A percentile compares a stretch with the other conserved stretches of the same genome.
phyloP scores from a whole-genome alignment of 306 rosid genomes.

The Betula pendula region DNA sequence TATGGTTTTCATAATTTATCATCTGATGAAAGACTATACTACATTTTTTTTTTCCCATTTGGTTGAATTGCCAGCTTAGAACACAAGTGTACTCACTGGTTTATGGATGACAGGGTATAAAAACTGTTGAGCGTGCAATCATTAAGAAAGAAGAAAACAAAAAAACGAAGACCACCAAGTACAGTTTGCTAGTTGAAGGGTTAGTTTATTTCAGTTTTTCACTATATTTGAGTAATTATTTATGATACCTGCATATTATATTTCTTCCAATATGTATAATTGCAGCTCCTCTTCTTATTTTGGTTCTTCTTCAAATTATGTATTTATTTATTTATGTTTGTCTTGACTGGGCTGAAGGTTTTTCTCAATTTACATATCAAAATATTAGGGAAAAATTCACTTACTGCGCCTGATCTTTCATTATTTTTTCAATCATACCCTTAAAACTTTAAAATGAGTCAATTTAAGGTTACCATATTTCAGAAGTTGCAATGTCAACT shows the following conservation, averaged over 20 bases:
- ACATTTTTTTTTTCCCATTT: background rate
- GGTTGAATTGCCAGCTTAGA: conserved; percentile 7
- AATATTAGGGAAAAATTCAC: too few species aligned
- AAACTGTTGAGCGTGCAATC: conserved; percentile 74
- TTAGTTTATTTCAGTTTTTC: conserved; percentile 42
- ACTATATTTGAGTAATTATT: background rate
- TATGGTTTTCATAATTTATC: conserved; percentile 18
- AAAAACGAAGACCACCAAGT: conserved; percentile 39
- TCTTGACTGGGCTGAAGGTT: background rate
- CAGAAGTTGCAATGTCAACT: too few species aligned
- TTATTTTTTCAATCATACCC: too few species aligned
- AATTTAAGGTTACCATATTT: too few species aligned
- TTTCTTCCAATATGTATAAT: background rate
- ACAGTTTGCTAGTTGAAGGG: conserved; percentile 84
- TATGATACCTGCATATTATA: background rate
- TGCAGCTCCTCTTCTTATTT: background rate
- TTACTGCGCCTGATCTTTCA: too few species aligned
- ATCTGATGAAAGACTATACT: conserved; percentile 12
- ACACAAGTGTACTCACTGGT: conserved; percentile 7
- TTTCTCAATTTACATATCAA: background rate
- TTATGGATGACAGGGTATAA: conserved; percentile 68
- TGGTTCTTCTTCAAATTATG: background rate
- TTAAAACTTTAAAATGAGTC: too few species aligned
- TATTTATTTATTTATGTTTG: background rate
- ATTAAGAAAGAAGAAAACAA: conserved; percentile 54